phyloP scores from a whole-genome alignment of 2,329 filamentous ascomycete species.

The Curvularia eragrostidis region DNA sequence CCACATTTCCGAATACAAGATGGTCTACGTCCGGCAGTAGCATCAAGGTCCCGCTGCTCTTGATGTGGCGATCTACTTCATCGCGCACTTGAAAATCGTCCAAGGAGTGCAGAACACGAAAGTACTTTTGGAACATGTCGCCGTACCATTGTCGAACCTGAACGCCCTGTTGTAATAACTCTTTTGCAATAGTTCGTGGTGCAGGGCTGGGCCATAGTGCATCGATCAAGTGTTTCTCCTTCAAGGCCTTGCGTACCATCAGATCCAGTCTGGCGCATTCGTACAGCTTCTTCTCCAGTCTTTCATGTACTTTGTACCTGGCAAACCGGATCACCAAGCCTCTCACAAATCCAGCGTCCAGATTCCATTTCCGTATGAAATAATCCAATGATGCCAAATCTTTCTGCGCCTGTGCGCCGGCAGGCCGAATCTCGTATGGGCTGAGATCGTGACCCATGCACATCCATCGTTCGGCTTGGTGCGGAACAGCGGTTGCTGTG shows the following conservation, averaged over 20 bases:
- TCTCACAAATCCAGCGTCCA: slow-evolving; percentile 42
- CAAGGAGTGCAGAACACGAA: slow-evolving; percentile 37
- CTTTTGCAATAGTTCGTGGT: slow-evolving; percentile 34
- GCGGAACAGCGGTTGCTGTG: slow-evolving; percentile 44
- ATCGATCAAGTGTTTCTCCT: slow-evolving; percentile 49
- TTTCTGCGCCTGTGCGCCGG: slow-evolving; percentile 47
- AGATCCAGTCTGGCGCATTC: slow-evolving; percentile 44
- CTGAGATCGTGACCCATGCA: slow-evolving; percentile 45
- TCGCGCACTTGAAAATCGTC: slow-evolving; percentile 42
- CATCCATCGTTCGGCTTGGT: slow-evolving; percentile 40
- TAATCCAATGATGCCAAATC: slow-evolving; percentile 46
- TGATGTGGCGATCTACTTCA: slow-evolving; percentile 43
- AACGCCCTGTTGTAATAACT: slow-evolving; percentile 42
- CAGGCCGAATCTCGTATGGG: slow-evolving; percentile 39
- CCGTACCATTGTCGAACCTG: slow-evolving; percentile 47
- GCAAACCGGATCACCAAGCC: slow-evolving; percentile 45
- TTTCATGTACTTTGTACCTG: slow-evolving; percentile 45
- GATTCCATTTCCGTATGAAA: slow-evolving; percentile 40
- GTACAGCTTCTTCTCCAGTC: slow-evolving; percentile 47
- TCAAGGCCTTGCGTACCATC: slow-evolving; percentile 48
- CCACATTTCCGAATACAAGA: slow-evolving; percentile 41
- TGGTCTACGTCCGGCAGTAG: slow-evolving; percentile 46
- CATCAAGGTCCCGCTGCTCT: slow-evolving; percentile 43
- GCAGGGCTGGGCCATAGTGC: slow-evolving; percentile 45
- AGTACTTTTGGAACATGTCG: slow-evolving; percentile 50